Conservation (phyloP, 441 rosid genomes). For the Pelargonium exstipulatum region DNA sequence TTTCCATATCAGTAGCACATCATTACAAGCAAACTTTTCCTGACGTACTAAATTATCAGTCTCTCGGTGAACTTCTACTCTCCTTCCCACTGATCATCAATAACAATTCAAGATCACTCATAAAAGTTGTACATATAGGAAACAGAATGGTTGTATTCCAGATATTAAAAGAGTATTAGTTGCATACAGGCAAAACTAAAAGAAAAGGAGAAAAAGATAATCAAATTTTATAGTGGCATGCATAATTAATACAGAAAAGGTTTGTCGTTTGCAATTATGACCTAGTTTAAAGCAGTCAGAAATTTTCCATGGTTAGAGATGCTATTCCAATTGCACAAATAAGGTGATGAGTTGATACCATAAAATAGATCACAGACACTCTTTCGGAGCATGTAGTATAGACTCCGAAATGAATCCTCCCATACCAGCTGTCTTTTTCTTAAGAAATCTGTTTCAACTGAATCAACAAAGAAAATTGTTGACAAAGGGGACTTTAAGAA, state of each 20-base stretch:
- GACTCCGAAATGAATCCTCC: conserved; percentile 92
- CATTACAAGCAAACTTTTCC: conserved; percentile 1
- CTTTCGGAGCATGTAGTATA: conserved; percentile 77
- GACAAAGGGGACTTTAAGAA: conserved; percentile 7
- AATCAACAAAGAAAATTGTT: conserved; percentile 25
- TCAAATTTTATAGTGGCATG: neutral
- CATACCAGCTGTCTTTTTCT: conserved; percentile 60
- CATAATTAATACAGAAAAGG: neutral
- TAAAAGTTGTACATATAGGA: neutral
- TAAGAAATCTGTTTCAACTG: conserved; percentile 62
- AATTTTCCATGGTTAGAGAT: neutral
- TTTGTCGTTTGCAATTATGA: neutral
- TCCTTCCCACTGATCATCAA: neutral
- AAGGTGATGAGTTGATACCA: conserved; percentile 36
- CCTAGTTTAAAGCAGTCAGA: neutral
- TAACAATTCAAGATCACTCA: neutral
- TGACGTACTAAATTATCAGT: neutral
- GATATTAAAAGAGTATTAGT: neutral
- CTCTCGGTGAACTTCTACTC: neutral
- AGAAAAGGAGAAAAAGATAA: neutral
- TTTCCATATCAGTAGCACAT: neutral
- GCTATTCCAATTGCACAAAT: neutral
- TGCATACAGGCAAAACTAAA: neutral
- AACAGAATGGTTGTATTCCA: neutral
- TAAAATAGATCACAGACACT: conserved; percentile 64